Conservation (phyloP, 2,329 filamentous ascomycete species). For the Nemania sp. region DNA sequence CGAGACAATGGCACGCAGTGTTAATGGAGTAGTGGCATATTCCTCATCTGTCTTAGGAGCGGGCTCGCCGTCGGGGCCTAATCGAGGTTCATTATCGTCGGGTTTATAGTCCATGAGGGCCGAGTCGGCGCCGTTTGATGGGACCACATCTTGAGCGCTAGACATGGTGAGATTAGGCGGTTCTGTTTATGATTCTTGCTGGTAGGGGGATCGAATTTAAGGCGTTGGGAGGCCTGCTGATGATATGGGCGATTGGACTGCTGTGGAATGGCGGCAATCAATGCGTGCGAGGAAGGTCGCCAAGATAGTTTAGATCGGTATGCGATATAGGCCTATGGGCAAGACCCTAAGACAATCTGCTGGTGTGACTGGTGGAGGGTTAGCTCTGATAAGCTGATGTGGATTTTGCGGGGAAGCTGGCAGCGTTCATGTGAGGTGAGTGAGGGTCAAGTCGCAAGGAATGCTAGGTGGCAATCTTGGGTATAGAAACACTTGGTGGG, state of each 20-base stretch:
- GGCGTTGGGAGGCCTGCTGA: constrained; percentile 6
- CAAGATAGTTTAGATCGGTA: constrained; percentile 26
- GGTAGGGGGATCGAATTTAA: constrained; percentile 14
- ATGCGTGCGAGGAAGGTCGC: constrained; percentile 22
- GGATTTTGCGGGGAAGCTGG: constrained; percentile 37
- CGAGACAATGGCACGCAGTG: constrained; percentile 94
- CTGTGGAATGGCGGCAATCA: constrained; percentile 11
- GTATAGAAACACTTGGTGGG: neutral
- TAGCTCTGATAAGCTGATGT: constrained; percentile 40
- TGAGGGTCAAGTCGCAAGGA: constrained; percentile 15
- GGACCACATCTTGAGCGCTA: constrained; percentile 59
- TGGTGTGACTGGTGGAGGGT: constrained; percentile 34
- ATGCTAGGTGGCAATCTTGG: constrained; percentile 9
- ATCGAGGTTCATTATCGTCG: constrained; percentile 61
- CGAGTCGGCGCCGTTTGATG: constrained; percentile 65
- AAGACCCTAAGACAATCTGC: constrained; percentile 31
- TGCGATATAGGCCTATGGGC: constrained; percentile 24
- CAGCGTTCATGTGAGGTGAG: constrained; percentile 32
- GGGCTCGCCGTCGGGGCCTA: constrained; percentile 75
- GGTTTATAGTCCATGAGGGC: constrained; percentile 66
- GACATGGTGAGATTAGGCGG: constrained; percentile 56
- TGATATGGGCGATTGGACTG: neutral
- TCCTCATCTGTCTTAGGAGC: constrained; percentile 94
- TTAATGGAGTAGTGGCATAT: constrained; percentile 90
- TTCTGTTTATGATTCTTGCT: constrained; percentile 26